Evolutionary conservation across 2,329 filamentous ascomycete genomes (phyloP).

Genomic region (Coniella vitis): DNA sequence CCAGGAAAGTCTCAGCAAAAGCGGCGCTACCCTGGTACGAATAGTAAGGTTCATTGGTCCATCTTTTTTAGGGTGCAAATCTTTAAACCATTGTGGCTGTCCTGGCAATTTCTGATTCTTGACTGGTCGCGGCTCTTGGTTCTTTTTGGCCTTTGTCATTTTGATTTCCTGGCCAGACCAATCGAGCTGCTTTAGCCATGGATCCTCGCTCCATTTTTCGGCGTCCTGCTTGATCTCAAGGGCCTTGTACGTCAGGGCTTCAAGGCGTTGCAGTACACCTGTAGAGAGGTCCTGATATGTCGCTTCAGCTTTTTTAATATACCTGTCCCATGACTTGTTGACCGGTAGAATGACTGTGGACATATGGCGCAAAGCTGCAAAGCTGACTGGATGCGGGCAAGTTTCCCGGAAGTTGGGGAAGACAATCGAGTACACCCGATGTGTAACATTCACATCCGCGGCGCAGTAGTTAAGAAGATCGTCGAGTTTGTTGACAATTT

Average conservation of each 20-base stretch:
- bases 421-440: constrained; percentile 88
- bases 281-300: constrained; percentile 73
- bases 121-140: constrained; percentile 68
- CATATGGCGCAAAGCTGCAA: constrained; percentile 87
- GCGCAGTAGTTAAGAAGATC: constrained; percentile 90
- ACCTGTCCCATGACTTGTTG: constrained; percentile 79
- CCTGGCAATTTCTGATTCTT: constrained; percentile 88
- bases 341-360: constrained; percentile 89
- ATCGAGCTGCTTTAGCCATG: constrained; percentile 89
- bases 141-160: constrained; percentile 88
- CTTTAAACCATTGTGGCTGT: constrained; percentile 94
- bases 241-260: constrained; percentile 69
- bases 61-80: constrained; percentile 66
- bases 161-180: constrained; percentile 91
- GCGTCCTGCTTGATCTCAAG: constrained; percentile 64
- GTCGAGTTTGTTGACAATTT: constrained; percentile 65
- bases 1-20: constrained; percentile 81
- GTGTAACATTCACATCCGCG: constrained; percentile 86
- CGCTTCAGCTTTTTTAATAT: constrained; percentile 75
- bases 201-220: constrained; percentile 67
- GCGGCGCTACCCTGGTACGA: constrained; percentile 76
- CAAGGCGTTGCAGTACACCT: constrained; percentile 69
- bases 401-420: constrained; percentile 84
- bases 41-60: constrained; percentile 72
- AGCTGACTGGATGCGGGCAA: constrained; percentile 95